Evolutionary conservation across 73 alveolate genomes (phyloP), one percentile per base, ranked within the genome.

Genomic region (Durusdinium trenchii): DNA sequence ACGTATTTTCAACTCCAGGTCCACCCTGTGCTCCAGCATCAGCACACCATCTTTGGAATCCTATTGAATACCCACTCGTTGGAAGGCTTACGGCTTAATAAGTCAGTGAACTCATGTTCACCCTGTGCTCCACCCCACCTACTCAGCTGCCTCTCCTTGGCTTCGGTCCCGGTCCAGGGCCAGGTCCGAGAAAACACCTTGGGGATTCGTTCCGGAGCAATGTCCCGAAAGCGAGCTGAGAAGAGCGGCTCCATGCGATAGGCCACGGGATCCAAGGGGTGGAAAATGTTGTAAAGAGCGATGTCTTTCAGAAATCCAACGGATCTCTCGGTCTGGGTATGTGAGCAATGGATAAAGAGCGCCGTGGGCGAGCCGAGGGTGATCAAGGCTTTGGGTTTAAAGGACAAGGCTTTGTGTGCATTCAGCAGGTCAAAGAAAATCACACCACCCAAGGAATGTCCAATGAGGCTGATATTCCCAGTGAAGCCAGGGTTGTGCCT

Each of bases 201-300:
- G 28, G 64, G 64, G 64, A 54, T 54, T 20, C 9, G 64, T 20
- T 9, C 64, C 64, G 64, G 64, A 9, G 64, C 28, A 20, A 20
- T 54, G 28, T 54, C 28, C 28, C 64, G 64, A 9, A 54, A 20
- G 64, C 64, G 9, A 20, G 28, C 28, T 9, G 9, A 9, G 28
- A 54, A 20, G 64, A 54, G 64, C 9, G 99, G 99, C 76, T 97
- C 99, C 51, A 97, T 9, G 78, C 99, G 67, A 62, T 97, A 97
- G 64, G 99, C 99, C 45, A 97, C 94, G 35, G 94, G 76, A 64
- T 97, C 99, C 47, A 84, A 51, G 42, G 99, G 99, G 91, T 97
- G 99, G 86, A 89, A 97, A 16, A 97, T 89, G 86, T 97, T 97
- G 93, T 90, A 97, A 69, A 97, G 64, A 30, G 82, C 30, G 82